Base-by-base conservation (phyloP, 495 filamentous ascomycete species). In the Recurvomyces mirabilis region DNA sequence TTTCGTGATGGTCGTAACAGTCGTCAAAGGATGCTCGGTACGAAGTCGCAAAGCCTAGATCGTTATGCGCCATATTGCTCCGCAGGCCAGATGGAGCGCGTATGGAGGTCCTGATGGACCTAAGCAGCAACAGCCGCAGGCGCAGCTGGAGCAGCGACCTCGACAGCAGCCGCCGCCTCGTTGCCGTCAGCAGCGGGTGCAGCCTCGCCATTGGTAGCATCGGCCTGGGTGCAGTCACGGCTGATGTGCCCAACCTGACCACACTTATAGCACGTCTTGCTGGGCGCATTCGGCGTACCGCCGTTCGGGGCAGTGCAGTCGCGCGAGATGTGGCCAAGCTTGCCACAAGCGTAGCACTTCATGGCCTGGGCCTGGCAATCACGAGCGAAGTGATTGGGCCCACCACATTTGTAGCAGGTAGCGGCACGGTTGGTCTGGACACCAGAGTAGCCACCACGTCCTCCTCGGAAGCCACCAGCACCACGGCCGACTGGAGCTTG, bases 261-360 rank as follows among this genome's bases (percentile, higher is more conserved):
- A 62, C 93, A 99, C 62, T 87, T 82, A 72, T 99, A 99, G 78
- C 93, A 99, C 48, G 87, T 93, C 78, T 95, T 96, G 57, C 89
- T 89, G 49, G 84, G 87, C 51, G 84, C 87, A 74, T 87, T 94
- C 53, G 96, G 73, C 25, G 88, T 87, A 17, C 93, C 93, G 35
- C 93, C 93, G 63, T 95, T 95, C 42, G 93, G 93, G 39, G 93
- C 84, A 18, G 87, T 94, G 70, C 91, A 99, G 67, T 99, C 91
- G 52, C 89, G 80, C 18, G 86, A 94, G 65, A 96, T 96, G 69
- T 98, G 91, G 33, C 91, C 91, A 38, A 94, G 77, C 69, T 98
- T 98, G 61, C 93, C 93, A 63, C 93, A 99, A 51, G 93, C 89
- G 64, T 96, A 99, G 75, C 93, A 99, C 68, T 99, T 99, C 87